Evolutionary conservation across 1,284 basidiomycete genomes (phyloP).

Genomic region (Boletus calvinii): DNA sequence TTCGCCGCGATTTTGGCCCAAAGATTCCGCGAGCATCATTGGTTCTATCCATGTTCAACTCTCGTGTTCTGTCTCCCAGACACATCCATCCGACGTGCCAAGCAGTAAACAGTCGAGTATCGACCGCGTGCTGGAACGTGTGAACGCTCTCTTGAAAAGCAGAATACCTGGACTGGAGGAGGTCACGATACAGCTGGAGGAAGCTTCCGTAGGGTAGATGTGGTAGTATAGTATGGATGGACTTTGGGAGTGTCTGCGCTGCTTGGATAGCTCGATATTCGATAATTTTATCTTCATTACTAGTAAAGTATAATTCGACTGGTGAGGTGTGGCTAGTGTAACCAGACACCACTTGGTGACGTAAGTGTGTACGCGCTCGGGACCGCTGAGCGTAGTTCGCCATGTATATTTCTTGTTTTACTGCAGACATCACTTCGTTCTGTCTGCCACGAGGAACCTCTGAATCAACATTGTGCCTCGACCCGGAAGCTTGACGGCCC

Average conservation of each 20-base stretch:
- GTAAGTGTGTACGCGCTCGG: neutral
- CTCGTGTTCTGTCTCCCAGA: constrained; percentile 38
- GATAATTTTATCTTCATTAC: constrained; percentile 23
- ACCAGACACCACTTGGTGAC: too few species aligned
- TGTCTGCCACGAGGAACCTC: neutral
- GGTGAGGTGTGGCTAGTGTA: too few species aligned
- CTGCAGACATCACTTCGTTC: neutral
- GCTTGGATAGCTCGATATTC: constrained; percentile 17
- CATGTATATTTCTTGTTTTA: too few species aligned
- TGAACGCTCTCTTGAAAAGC: constrained; percentile 68
- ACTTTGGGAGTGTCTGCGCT: constrained; percentile 12
- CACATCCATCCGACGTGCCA: constrained; percentile 51
- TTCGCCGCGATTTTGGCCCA: constrained; percentile 92
- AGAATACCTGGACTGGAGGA: constrained; percentile 81
- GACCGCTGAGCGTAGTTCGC: neutral
- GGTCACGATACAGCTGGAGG: constrained; percentile 82
- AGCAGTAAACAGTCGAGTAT: constrained; percentile 54
- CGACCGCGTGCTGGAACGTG: constrained; percentile 72
- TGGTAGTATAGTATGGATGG: constrained; percentile 2
- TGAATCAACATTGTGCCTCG: neutral
- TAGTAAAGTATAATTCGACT: too few species aligned
- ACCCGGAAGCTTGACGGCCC: neutral
- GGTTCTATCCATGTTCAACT: constrained; percentile 91
- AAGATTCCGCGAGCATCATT: constrained; percentile 82
- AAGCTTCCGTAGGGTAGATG: constrained; percentile 14